Conservation (phyloP, 495 filamentous ascomycete genomes). For the Neurospora hispaniola region DNA sequence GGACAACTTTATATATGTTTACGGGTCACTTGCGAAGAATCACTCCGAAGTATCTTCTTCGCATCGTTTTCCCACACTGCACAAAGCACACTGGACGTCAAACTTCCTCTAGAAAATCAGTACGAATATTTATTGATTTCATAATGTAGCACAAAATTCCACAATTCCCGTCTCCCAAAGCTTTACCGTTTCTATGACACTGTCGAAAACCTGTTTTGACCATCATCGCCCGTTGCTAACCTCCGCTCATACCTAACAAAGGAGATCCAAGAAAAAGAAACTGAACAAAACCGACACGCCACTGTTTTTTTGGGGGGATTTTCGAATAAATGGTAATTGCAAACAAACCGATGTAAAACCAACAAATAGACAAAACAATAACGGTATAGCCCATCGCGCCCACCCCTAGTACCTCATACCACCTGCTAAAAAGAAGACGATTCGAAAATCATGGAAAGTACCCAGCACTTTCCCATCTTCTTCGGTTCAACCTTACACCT, state of each 20-base stretch:
- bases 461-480: neutral
- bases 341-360: neutral
- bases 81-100: neutral
- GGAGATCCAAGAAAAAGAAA: neutral
- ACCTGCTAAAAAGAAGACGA: neutral
- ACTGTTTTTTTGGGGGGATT: neutral
- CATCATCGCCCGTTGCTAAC: neutral
- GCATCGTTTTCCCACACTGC: neutral
- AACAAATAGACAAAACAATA: neutral
- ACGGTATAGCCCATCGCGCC: neutral
- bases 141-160: neutral
- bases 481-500: neutral
- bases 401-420: neutral
- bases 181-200: neutral
- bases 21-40: neutral
- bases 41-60: neutral
- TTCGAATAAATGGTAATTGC: neutral
- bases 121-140: neutral
- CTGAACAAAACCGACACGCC: neutral
- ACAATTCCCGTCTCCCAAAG: neutral
- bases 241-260: neutral
- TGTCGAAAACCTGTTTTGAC: neutral
- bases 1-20: neutral
- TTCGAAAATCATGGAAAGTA: neutral
- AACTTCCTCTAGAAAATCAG: neutral